Conservation (phyloP, 1,284 basidiomycete species). For the Fomitopsis betulina region DNA sequence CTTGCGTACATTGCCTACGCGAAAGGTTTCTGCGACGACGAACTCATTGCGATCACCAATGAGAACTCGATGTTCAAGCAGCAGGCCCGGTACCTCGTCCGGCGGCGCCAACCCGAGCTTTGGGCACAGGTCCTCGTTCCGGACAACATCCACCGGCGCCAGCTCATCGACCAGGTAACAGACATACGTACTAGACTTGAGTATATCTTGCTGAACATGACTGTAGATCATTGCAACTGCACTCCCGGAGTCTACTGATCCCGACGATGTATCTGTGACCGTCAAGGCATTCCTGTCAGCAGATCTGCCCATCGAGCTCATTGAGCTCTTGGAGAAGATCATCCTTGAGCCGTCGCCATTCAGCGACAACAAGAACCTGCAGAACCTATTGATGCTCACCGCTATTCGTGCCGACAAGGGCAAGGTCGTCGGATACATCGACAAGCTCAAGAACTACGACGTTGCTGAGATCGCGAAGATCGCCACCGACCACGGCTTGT, state of each 20-base stretch:
- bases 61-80: conserved; percentile 99
- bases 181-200: neutral
- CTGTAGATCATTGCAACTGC: conserved; percentile 85
- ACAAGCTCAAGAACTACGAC: conserved; percentile 96
- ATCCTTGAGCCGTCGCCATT: conserved; percentile 97
- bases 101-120: conserved; percentile 91
- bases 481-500: conserved; percentile 93
- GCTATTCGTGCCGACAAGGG: conserved; percentile 98
- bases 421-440: conserved; percentile 98
- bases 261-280: conserved; percentile 97
- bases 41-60: conserved; percentile 96
- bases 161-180: conserved; percentile 89
- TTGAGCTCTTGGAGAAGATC: conserved; percentile 98
- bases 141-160: conserved; percentile 91
- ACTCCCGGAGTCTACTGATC: conserved; percentile 95
- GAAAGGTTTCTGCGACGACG: conserved; percentile 98
- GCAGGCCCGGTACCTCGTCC: conserved; percentile 97
- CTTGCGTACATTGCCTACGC: conserved; percentile 99
- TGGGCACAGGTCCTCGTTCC: conserved; percentile 93
- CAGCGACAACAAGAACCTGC: conserved; percentile 94
- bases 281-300: conserved; percentile 99
- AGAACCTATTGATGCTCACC: conserved; percentile 93
- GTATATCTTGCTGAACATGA: neutral
- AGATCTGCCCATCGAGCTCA: conserved; percentile 95
- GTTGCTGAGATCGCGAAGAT: conserved; percentile 94